Conservation (phyloP, 2,329 filamentous ascomycete genomes). For the Phaeosphaeriaceae sp. region DNA sequence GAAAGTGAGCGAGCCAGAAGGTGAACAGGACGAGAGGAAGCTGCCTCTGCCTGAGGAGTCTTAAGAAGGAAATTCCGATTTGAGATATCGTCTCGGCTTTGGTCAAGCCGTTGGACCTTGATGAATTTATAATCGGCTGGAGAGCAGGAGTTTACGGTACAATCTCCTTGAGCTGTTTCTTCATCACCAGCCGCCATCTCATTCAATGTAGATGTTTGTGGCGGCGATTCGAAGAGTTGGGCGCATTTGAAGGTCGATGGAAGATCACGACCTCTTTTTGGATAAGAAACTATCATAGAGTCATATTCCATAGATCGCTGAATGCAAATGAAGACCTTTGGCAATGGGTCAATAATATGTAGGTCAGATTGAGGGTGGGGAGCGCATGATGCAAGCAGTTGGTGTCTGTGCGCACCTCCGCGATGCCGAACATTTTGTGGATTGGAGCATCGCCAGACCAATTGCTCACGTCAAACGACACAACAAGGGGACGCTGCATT, state of each 20-base stretch:
- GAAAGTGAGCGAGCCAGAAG: neutral
- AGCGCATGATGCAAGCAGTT: neutral
- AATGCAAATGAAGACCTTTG: neutral
- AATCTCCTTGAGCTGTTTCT: neutral
- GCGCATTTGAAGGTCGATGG: neutral
- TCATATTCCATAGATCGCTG: neutral
- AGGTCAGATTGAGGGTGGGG: neutral
- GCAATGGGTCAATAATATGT: neutral
- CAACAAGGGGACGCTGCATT: constrained; percentile 1
- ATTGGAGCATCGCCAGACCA: neutral
- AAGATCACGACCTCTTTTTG: neutral
- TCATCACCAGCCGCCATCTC: neutral
- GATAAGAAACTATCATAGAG: neutral
- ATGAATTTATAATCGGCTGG: too few species aligned
- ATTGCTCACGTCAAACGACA: neutral
- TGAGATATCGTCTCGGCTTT: too few species aligned
- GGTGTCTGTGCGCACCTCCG: constrained; percentile 7
- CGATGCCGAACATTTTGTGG: constrained; percentile 3
- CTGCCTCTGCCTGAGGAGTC: neutral
- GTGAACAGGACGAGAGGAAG: neutral
- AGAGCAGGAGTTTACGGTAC: too few species aligned
- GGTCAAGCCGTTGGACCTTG: too few species aligned
- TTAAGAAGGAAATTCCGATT: neutral
- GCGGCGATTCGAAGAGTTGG: neutral
- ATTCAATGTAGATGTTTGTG: neutral